Percentiles rank a stretch among this genome's conserved stretches.
phyloP scores from a whole-genome alignment of 2,329 filamentous ascomycete species.

The Xylariaceae sp. region DNA sequence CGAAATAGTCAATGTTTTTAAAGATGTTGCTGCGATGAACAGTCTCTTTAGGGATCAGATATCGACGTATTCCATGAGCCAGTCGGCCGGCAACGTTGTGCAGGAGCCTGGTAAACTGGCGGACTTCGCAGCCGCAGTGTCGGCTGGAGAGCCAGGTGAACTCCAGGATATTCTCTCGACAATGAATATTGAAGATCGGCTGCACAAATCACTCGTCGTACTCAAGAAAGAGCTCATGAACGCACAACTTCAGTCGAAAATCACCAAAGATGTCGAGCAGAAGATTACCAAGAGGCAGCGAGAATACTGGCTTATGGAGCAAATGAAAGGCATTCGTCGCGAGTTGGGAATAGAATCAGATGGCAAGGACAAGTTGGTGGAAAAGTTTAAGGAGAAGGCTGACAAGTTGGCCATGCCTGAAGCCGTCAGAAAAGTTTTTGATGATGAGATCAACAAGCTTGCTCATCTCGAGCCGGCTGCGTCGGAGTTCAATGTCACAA shows the following conservation, averaged over 20 bases:
- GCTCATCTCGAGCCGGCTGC: slow-evolving; percentile 92
- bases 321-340: slow-evolving; percentile 97
- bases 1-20: slow-evolving; percentile 98
- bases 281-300: slow-evolving; percentile 97
- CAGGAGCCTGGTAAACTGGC: slow-evolving; percentile 93
- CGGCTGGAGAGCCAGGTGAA: slow-evolving; percentile 87
- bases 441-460: slow-evolving; percentile 96
- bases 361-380: slow-evolving; percentile 95
- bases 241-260: slow-evolving; percentile 93
- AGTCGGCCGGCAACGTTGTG: slow-evolving; percentile 89
- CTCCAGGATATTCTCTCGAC: slow-evolving; percentile 87
- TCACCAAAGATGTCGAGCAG: slow-evolving; percentile 93
- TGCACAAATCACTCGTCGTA: slow-evolving; percentile 86
- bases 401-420: slow-evolving; percentile 95
- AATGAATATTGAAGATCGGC: slow-evolving; percentile 84
- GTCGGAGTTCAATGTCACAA: slow-evolving; percentile 96
- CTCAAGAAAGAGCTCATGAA: slow-evolving; percentile 99
- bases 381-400: slow-evolving; percentile 95
- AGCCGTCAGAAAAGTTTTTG: slow-evolving; percentile 93
- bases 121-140: slow-evolving; percentile 94
- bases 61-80: slow-evolving; percentile 92
- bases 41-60: slow-evolving; percentile 96
- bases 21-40: slow-evolving; percentile 91
- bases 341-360: slow-evolving; percentile 96
- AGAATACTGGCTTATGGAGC: slow-evolving; percentile 98